Base-by-base conservation (phyloP, 176 grass and related monocot species). In the Eragrostis curvula region DNA sequence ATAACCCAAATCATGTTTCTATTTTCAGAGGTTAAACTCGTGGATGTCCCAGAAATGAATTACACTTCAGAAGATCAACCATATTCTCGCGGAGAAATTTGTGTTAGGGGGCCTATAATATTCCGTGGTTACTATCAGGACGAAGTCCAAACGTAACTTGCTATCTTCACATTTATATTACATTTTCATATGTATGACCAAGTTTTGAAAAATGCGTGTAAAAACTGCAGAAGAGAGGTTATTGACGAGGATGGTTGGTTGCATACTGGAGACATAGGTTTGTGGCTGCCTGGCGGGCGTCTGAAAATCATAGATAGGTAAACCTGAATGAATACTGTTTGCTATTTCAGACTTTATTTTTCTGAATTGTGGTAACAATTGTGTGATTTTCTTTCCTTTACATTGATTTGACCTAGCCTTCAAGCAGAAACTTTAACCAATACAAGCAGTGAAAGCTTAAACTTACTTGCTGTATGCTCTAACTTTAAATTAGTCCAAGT, bases 281-380 rank as follows among this genome's bases (percentile, higher is more conserved):
- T 95, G 87, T 98, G 90, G 96, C 72, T 98, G 61, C 96, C 96
- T 84, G 92, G 77, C 81, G 96, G 96, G 10, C 92, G 92, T 68
- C 53, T 98, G 70, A 98, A 91, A 68, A 97, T 97, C 73, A 97
- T 97, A 63, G 95, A 97, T 79, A 92, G 95, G 95, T 97, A 90
- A 43, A 36, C 3, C 32, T 36, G 32, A 36, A 36, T 36, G 2
- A 36, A 36, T 36, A 36, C 32, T 2, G 32, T 2, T 36, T 36
- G 32, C 32, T 65, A 13, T 52, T 81, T 69, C 17, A 3, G 42
- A 42, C 66, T 84, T 59, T 18, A 52, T 80, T 6, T 77, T 67
- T 32, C 75, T 8, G 56, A 70, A 70, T 7, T 79, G 23, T 12
- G 25, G 15, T 75, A 7, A 32, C 20, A 71, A 16, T 20, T 47